phyloP scores from a whole-genome alignment of 257 asterid genomes.

The Nicotiana otophora region DNA sequence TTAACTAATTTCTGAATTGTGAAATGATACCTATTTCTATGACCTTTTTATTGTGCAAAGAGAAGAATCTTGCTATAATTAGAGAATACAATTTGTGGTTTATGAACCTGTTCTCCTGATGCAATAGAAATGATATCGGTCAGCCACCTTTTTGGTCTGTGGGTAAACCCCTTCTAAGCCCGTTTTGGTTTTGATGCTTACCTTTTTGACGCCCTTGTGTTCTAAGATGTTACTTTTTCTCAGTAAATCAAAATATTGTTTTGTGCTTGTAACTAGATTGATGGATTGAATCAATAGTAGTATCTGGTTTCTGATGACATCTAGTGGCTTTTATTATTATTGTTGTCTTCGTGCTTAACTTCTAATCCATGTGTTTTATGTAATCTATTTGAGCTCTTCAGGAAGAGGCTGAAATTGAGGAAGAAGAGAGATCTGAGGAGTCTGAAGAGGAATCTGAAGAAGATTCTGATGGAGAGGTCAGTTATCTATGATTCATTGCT shows the following conservation, averaged over 20 bases:
- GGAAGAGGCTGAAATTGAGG: slow-evolving; percentile 63
- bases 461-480: slow-evolving; percentile 45
- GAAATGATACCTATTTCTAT: background rate
- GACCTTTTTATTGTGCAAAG: background rate
- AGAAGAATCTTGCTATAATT: background rate
- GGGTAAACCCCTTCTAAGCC: background rate
- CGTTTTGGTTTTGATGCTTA: background rate
- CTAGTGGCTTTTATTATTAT: background rate
- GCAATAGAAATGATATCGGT: background rate
- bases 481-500: background rate
- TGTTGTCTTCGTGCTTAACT: background rate
- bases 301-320: background rate
- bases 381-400: slow-evolving; percentile 20
- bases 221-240: background rate
- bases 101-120: background rate
- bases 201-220: too few species aligned
- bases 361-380: background rate
- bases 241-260: background rate
- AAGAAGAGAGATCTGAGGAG: slow-evolving; percentile 54
- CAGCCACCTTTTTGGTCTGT: background rate
- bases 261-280: background rate
- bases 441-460: slow-evolving; percentile 77
- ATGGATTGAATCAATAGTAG: background rate
- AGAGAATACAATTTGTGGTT: background rate
- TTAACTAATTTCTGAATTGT: background rate